Evolutionary conservation across 441 rosid genomes (phyloP), one percentile per base, ranked within the genome.

Genomic region (Omphalea diandra): DNA sequence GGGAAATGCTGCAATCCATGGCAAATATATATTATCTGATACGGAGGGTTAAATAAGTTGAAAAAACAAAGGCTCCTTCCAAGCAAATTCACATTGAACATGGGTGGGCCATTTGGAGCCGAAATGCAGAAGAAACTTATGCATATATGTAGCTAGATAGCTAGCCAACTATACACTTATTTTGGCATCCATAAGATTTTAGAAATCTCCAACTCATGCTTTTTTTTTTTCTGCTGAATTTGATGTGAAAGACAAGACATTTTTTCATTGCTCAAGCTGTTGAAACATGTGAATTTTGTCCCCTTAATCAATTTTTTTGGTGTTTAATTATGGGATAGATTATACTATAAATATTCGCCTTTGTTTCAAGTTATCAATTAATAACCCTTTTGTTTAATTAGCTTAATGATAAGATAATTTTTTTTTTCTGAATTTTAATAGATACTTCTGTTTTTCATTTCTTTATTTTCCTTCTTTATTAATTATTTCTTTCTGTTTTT

Each of bases 211-310:
- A 73, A 74, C 67, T 69, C 71, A 61, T 54, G n/a, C n/a, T 31
- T 0, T 2, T 15, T 27, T n/a, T 63, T 26, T 49, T 69, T 73
- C 50, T 24, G 22, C 27, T 49, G 55, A 55, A 38, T 38, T 41
- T 73, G 75, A 79, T 71, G 50, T 70, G 82, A 78, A 76, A 71
- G 76, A 65, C 65, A 7, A 33, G 76, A 26, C 78, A 29, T 53
- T 41, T 46, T 64, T 46, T 44, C 35, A 20, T 55, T 27, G 35
- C 38, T 54, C n/a, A 53, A 53, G 60, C 35, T 8, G 60, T 41
- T 22, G 40, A 41, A 14, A 12, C 72, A 56, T 57, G 72, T 41
- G 64, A 56, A 41, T 56, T 56, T 56, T 68, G 72, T 56, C 72
- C 31, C 55, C 43, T 17, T 38, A 4, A 17, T 9, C 41, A 49